Percentiles rank a stretch among this genome's conserved stretches.
Conservation (phyloP, 164 flowering plant genomes). For the Aristolochia contorta region DNA sequence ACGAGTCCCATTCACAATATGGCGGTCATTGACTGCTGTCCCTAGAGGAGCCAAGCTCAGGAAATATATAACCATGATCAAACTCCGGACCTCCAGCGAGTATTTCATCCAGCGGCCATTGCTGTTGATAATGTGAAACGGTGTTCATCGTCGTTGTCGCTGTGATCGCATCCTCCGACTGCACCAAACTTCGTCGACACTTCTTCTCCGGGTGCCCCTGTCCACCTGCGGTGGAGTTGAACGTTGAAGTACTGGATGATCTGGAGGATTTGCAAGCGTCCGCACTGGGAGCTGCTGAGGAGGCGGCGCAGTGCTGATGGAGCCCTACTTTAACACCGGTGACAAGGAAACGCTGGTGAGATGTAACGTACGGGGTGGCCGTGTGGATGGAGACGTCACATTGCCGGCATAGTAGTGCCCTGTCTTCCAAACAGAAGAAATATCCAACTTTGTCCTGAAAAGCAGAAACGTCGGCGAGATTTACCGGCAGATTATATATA, state of each 20-base stretch:
- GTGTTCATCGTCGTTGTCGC: no score
- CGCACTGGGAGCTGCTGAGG: not conserved
- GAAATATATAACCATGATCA: no score
- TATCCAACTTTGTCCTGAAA: conserved; percentile 24
- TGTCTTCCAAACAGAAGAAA: conserved; percentile 32
- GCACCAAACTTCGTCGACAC: no score
- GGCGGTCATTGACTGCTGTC: no score
- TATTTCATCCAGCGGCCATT: no score
- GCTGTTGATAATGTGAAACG: no score
- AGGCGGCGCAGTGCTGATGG: conserved; percentile 6
- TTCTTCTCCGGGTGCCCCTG: no score
- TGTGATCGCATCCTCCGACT: no score
- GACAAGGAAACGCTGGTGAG: conserved; percentile 29
- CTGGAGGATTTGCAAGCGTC: conserved; percentile 1
- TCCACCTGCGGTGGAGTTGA: not conserved
- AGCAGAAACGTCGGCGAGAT: not conserved
- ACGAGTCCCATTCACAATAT: no score
- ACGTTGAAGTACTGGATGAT: not conserved
- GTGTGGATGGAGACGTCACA: conserved; percentile 26
- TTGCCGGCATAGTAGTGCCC: conserved; percentile 22
- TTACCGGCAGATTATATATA: no score
- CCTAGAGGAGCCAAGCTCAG: no score
- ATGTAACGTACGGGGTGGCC: conserved; percentile 10
- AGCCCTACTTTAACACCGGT: conserved; percentile 24
- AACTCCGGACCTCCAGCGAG: no score